Conservation (phyloP, 2,329 filamentous ascomycete genomes). For the Monosporascus sp. region DNA sequence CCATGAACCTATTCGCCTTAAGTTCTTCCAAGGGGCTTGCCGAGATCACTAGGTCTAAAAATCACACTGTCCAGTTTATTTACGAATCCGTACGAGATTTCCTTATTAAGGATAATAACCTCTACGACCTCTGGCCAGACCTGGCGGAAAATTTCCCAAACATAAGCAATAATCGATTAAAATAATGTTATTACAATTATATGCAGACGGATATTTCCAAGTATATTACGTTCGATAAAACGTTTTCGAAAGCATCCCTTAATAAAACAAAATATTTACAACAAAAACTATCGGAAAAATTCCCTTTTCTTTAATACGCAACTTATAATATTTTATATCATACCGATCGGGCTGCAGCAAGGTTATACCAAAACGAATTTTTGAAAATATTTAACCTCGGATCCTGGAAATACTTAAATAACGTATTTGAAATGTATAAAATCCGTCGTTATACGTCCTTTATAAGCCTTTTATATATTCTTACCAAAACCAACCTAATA, state of each 20-base stretch:
- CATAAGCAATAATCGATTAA: slow-evolving; percentile 38
- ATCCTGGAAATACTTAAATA: slow-evolving; percentile 25
- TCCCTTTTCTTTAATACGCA: slow-evolving; percentile 44
- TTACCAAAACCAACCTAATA: slow-evolving; percentile 24
- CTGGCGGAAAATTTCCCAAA: slow-evolving; percentile 25
- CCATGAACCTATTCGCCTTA: slow-evolving; percentile 30
- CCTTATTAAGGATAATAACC: slow-evolving; percentile 32
- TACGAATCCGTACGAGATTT: slow-evolving; percentile 47
- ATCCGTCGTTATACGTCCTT: slow-evolving; percentile 17
- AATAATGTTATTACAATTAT: slow-evolving; percentile 37
- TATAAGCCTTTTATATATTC: slow-evolving; percentile 28
- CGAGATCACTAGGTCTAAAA: slow-evolving; percentile 31
- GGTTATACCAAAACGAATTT: slow-evolving; percentile 26
- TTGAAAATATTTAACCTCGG: slow-evolving; percentile 21
- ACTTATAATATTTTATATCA: slow-evolving; percentile 36
- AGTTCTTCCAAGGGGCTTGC: slow-evolving; percentile 45
- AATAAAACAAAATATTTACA: slow-evolving; percentile 13
- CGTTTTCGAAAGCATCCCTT: slow-evolving; percentile 4
- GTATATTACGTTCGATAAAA: slow-evolving; percentile 11
- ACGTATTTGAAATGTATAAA: slow-evolving; percentile 23
- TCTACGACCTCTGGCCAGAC: slow-evolving; percentile 24
- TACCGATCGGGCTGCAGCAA: slow-evolving; percentile 28
- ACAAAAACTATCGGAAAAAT: slow-evolving; percentile 15
- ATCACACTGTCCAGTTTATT: slow-evolving; percentile 43
- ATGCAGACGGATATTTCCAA: slow-evolving; percentile 21